phyloP scores from a whole-genome alignment of 2,329 filamentous ascomycete species.

The Colletotrichum ledebouriae region DNA sequence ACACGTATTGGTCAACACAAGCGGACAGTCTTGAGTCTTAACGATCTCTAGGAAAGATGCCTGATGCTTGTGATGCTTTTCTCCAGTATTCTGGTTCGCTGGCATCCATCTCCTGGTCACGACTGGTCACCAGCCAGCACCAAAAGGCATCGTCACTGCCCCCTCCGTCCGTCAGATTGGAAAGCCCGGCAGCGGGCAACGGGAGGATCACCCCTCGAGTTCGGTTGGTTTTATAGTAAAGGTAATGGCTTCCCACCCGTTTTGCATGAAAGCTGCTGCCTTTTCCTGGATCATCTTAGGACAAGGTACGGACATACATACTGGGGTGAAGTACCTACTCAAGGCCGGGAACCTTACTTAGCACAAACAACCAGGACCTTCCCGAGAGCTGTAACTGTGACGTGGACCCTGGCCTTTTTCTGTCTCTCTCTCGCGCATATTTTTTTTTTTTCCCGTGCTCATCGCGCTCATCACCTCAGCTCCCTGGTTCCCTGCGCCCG shows the following conservation, averaged over 20 bases:
- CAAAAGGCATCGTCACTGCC: conserved; percentile 27
- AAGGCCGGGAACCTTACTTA: background rate
- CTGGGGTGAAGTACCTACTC: too few species aligned
- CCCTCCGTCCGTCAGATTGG: conserved; percentile 11
- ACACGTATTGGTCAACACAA: conserved; percentile 6
- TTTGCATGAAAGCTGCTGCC: too few species aligned
- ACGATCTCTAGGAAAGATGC: background rate
- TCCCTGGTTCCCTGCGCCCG: conserved; percentile 33
- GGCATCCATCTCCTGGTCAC: conserved; percentile 12
- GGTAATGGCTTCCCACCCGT: conserved; percentile 13
- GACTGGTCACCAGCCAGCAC: conserved; percentile 27
- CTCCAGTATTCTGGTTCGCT: background rate
- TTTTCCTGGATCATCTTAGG: too few species aligned
- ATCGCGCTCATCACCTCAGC: conserved; percentile 17
- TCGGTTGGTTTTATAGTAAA: conserved; percentile 23
- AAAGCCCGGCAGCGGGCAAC: conserved; percentile 15
- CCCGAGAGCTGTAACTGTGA: conserved; percentile 36
- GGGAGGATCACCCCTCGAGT: conserved; percentile 34
- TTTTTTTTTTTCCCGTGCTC: background rate
- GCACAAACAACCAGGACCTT: conserved; percentile 21
- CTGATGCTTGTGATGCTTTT: conserved; percentile 19
- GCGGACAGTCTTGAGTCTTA: background rate
- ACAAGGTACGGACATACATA: too few species aligned
- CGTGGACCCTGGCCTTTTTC: conserved; percentile 28
- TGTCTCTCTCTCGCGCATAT: background rate